Evolutionary conservation across 352 stramenopile species (phyloP).

Genomic region (Phytophthora agathidicida): DNA sequence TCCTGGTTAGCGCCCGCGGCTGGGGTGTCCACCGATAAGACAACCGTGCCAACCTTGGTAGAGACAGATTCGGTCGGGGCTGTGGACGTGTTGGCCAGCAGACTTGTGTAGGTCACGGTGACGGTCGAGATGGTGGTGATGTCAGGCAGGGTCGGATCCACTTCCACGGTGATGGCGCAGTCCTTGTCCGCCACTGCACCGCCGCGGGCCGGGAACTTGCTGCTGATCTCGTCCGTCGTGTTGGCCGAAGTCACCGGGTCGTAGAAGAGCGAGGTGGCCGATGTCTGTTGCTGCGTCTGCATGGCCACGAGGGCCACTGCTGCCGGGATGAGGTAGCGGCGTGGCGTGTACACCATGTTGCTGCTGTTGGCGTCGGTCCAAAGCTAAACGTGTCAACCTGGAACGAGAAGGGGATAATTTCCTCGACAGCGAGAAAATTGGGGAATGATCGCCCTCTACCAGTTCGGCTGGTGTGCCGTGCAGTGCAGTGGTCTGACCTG

Average conservation of each 20-base stretch:
- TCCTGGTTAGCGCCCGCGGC: constrained; percentile 22
- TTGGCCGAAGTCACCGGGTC: constrained; percentile 12
- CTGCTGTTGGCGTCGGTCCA: constrained; percentile 6
- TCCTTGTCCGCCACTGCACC: constrained; percentile 6
- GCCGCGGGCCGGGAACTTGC: constrained; percentile 23
- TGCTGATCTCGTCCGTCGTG: constrained; percentile 24
- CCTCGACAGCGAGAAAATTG: constrained; percentile 38
- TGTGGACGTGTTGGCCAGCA: constrained; percentile 24
- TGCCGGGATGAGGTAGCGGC: constrained; percentile 24
- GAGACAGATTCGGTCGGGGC: constrained; percentile 23
- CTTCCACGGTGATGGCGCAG: constrained; percentile 20
- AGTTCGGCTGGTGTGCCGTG: constrained; percentile 10
- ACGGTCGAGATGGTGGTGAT: constrained; percentile 18
- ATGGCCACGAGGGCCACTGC: constrained; percentile 17
- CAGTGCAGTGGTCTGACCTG: constrained; percentile 12
- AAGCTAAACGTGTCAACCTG: constrained; percentile 1
- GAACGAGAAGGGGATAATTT: constrained; percentile 22
- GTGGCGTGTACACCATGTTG: constrained; percentile 31
- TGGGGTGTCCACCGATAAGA: constrained; percentile 7
- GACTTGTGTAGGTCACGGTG: constrained; percentile 8
- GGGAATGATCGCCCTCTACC: constrained; percentile 23
- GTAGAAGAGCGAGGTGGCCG: constrained; percentile 19
- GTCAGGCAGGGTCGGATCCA: constrained; percentile 15
- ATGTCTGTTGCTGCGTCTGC: constrained; percentile 17
- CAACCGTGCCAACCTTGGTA: constrained; percentile 14